Percentiles rank a stretch among this genome's conserved stretches.
Evolutionary conservation across 2,329 filamentous ascomycete genomes (phyloP).

Genomic region (Talaromyces sp.): DNA sequence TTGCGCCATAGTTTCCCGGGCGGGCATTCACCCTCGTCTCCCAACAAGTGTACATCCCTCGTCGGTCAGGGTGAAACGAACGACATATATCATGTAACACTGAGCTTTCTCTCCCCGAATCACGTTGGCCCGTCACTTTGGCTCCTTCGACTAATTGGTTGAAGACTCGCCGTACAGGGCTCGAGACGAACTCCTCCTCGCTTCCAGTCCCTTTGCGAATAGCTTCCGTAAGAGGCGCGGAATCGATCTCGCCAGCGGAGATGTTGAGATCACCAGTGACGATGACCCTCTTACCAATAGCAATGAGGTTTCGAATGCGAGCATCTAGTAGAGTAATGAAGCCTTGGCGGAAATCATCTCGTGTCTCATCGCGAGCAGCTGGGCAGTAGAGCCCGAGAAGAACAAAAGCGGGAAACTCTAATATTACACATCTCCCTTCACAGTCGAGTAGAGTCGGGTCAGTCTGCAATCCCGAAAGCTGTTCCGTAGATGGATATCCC

Average conservation of each 20-base stretch:
- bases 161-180: conserved; percentile 70
- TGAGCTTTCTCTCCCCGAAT: conserved; percentile 65
- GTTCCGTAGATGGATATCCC: conserved; percentile 71
- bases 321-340: conserved; percentile 79
- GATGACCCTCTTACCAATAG: conserved; percentile 77
- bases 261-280: conserved; percentile 89
- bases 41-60: conserved; percentile 97
- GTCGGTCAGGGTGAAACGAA: conserved; percentile 71
- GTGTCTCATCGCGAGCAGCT: conserved; percentile 77
- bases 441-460: conserved; percentile 75
- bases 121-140: conserved; percentile 60
- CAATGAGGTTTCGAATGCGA: conserved; percentile 76
- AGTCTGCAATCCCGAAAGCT: conserved; percentile 59
- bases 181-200: conserved; percentile 67
- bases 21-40: conserved; percentile 91
- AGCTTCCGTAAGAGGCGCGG: conserved; percentile 67
- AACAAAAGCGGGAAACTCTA: conserved; percentile 94
- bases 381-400: conserved; percentile 90
- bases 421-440: conserved; percentile 83
- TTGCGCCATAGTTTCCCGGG: conserved; percentile 87
- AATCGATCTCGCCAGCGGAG: conserved; percentile 64
- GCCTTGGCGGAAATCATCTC: conserved; percentile 74
- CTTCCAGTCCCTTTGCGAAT: conserved; percentile 67
- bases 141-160: conserved; percentile 80
- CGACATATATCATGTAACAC: conserved; percentile 82